Percentiles rank a stretch among this genome's conserved stretches.
These are phyloP conservation scores for Termitomyces sp. DNA, from an alignment of 768 basidiomycete genomes.

Conservation along the genomic window DNA sequence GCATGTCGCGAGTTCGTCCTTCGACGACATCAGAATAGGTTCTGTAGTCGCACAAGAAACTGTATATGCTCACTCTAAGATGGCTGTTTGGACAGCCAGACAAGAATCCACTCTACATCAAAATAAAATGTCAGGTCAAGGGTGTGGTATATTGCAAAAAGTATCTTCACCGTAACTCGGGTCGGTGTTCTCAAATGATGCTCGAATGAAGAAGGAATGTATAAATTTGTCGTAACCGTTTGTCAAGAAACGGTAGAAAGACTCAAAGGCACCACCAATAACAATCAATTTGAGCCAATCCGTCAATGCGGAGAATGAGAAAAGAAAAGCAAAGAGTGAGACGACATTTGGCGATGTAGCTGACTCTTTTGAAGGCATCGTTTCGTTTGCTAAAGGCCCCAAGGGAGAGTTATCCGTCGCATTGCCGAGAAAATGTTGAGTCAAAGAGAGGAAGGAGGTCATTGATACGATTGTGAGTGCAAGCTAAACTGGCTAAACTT, in stretches of 20 bases:
- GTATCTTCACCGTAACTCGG: conserved; percentile 18
- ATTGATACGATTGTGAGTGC: neutral
- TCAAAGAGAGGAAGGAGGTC: conserved; percentile 6
- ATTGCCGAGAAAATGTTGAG: conserved; percentile 6
- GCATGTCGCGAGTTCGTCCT: conserved; percentile 41
- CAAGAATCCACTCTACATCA: conserved; percentile 49
- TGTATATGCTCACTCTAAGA: conserved; percentile 38
- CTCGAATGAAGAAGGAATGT: conserved; percentile 45
- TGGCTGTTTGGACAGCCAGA: conserved; percentile 52
- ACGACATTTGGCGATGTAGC: conserved; percentile 6
- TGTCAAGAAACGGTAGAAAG: conserved; percentile 33
- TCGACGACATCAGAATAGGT: neutral
- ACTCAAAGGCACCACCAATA: conserved; percentile 47
- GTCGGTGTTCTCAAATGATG: conserved; percentile 40
- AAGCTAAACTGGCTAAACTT: neutral
- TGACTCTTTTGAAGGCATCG: conserved; percentile 7
- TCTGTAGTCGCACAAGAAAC: neutral
- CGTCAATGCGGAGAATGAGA: conserved; percentile 37
- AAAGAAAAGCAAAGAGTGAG: conserved; percentile 12
- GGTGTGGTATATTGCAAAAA: neutral
- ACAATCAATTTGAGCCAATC: conserved; percentile 50
- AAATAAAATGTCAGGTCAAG: neutral
- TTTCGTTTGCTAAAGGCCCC: neutral
- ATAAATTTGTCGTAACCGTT: conserved; percentile 29
- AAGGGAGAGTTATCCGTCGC: neutral